These are phyloP conservation scores for Exutisphaerella laricina DNA, from an alignment of 2,329 filamentous ascomycete species.

Conservation along the genomic window DNA sequence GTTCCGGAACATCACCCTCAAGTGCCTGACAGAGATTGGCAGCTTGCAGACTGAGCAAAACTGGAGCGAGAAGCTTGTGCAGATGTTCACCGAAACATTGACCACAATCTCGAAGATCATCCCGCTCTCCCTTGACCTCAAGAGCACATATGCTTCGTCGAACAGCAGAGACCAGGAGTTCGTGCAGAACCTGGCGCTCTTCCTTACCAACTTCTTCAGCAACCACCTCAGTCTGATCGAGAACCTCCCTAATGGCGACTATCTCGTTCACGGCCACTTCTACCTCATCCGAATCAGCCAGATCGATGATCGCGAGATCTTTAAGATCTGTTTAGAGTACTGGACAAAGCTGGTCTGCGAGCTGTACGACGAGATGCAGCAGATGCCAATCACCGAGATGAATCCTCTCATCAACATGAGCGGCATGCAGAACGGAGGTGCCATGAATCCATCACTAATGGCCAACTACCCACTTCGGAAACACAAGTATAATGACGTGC, in stretches of 20 bases:
- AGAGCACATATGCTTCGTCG: slow-evolving; percentile 83
- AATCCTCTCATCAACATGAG: slow-evolving; percentile 83
- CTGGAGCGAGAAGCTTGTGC: slow-evolving; percentile 91
- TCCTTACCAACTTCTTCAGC: slow-evolving; percentile 94
- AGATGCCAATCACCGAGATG: slow-evolving; percentile 84
- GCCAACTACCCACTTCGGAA: slow-evolving; percentile 90
- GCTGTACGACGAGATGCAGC: slow-evolving; percentile 98
- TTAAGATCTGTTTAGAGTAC: slow-evolving; percentile 99
- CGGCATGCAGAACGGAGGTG: slow-evolving; percentile 70
- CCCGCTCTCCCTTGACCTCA: slow-evolving; percentile 81
- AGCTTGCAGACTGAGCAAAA: slow-evolving; percentile 79
- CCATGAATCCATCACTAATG: slow-evolving; percentile 76
- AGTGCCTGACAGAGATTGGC: slow-evolving; percentile 95
- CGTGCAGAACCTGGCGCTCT: slow-evolving; percentile 91
- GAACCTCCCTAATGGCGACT: slow-evolving; percentile 91
- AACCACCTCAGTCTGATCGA: slow-evolving; percentile 92
- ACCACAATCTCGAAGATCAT: slow-evolving; percentile 92
- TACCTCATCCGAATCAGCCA: slow-evolving; percentile 98
- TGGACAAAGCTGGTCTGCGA: slow-evolving; percentile 99
- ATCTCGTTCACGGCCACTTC: slow-evolving; percentile 91
- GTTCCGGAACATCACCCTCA: slow-evolving; percentile 93
- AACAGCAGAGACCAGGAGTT: slow-evolving; percentile 95
- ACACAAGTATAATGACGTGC: slow-evolving; percentile 93
- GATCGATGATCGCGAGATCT: slow-evolving; percentile 97
- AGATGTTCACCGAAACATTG: slow-evolving; percentile 97